Evolutionary conservation across 352 stramenopile genomes (phyloP).

Genomic region (Phytophthora tentaculata): DNA sequence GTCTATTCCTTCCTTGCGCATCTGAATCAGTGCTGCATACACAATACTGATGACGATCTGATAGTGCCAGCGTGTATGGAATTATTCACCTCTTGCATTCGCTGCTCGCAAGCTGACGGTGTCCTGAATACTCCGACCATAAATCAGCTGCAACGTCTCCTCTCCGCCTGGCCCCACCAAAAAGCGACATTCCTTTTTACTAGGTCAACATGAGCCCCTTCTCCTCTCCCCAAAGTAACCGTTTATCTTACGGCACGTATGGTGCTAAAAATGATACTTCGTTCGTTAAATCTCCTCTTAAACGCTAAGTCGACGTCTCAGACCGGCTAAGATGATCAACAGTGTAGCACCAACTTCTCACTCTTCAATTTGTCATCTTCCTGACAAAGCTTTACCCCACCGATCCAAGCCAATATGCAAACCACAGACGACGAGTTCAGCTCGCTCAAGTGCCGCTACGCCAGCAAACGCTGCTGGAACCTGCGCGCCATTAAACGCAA

Average conservation of each 20-base stretch:
- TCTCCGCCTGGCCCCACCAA: constrained; percentile 28
- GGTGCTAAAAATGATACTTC: neutral
- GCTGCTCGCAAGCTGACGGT: constrained; percentile 9
- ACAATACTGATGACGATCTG: constrained; percentile 17
- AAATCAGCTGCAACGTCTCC: constrained; percentile 42
- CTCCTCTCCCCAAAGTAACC: constrained; percentile 23
- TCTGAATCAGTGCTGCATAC: constrained; percentile 15
- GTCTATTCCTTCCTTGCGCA: neutral
- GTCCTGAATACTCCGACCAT: constrained; percentile 29
- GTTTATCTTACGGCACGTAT: neutral
- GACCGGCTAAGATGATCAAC: constrained; percentile 5
- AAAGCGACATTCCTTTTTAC: constrained; percentile 19
- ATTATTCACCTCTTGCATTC: neutral
- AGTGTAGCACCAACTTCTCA: constrained; percentile 18
- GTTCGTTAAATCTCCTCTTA: neutral
- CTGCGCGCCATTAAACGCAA: constrained; percentile 83
- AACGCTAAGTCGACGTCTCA: constrained; percentile 16
- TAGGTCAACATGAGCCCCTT: constrained; percentile 21
- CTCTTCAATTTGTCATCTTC: constrained; percentile 39
- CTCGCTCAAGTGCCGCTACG: constrained; percentile 76
- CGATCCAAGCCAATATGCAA: constrained; percentile 9
- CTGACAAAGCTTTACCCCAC: constrained; percentile 6
- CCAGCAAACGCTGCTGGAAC: constrained; percentile 86
- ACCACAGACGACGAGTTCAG: constrained; percentile 44
- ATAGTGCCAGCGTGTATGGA: neutral